phyloP scores from a whole-genome alignment of 2,329 filamentous ascomycete genomes.

The Beauveria sp. region DNA sequence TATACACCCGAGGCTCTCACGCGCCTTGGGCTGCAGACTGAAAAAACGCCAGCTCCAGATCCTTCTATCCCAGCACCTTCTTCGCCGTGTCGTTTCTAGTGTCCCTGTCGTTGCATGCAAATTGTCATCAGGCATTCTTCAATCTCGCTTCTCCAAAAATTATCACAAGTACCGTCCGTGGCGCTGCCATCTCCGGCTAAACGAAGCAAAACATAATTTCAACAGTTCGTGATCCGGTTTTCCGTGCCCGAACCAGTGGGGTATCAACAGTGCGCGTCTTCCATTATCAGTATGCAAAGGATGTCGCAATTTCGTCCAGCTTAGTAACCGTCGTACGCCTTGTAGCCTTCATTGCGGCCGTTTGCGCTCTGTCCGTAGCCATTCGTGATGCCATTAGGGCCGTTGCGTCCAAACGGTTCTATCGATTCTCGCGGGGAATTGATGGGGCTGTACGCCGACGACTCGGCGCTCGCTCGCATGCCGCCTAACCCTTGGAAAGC shows the following conservation, averaged over 20 bases:
- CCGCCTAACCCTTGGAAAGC: slow-evolving; percentile 52
- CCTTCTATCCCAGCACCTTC: slow-evolving; percentile 6
- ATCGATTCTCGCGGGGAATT: slow-evolving; percentile 58
- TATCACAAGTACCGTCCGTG: not conserved
- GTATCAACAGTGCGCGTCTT: slow-evolving; percentile 8
- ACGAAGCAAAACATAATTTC: slow-evolving; percentile 8
- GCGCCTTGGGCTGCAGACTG: not conserved
- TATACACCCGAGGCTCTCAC: not conserved
- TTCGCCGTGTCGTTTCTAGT: slow-evolving; percentile 1
- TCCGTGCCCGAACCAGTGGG: not conserved
- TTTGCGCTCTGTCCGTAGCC: slow-evolving; percentile 31
- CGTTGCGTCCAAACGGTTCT: slow-evolving; percentile 31
- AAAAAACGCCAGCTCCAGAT: slow-evolving; percentile 8
- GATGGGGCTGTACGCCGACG: slow-evolving; percentile 67
- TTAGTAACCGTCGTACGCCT: slow-evolving; percentile 31
- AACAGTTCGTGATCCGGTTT: slow-evolving; percentile 1
- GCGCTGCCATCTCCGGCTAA: slow-evolving; percentile 1
- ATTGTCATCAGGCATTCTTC: slow-evolving; percentile 5
- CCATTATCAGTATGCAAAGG: not conserved
- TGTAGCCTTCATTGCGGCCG: slow-evolving; percentile 29
- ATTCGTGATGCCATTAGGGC: slow-evolving; percentile 26
- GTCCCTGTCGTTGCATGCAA: slow-evolving; percentile 9
- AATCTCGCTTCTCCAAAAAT: slow-evolving; percentile 4
- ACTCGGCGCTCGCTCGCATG: slow-evolving; percentile 54
- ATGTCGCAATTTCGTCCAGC: slow-evolving; percentile 12